phyloP scores from a whole-genome alignment of 1,139 yeast species.

The Magnusiomyces suaveolens region DNA sequence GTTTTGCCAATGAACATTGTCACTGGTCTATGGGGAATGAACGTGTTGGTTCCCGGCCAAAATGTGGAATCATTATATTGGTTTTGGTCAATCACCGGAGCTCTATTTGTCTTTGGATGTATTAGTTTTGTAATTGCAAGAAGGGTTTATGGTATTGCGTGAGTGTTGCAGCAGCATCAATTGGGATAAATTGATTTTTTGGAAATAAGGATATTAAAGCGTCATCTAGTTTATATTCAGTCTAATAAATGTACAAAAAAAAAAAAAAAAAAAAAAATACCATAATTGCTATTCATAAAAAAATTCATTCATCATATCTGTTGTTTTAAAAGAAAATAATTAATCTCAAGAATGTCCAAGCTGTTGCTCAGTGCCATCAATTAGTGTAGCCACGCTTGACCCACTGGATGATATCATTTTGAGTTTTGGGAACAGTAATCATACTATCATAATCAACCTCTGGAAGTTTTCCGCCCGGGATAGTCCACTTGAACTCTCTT shows the following conservation, averaged over 20 bases:
- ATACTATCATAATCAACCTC: conserved; percentile 77
- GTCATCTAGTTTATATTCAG: too few relatives aligned
- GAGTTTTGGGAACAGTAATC: conserved; percentile 78
- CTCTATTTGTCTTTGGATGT: conserved; percentile 29
- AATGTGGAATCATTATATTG: conserved; percentile 55
- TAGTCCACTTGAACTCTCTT: conserved; percentile 68
- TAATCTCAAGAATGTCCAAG: too few relatives aligned
- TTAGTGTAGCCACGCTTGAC: conserved; percentile 27
- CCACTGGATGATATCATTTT: conserved; percentile 74
- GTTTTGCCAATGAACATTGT: conserved; percentile 89
- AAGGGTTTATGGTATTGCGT: conserved; percentile 22
- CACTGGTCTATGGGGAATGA: conserved; percentile 98
- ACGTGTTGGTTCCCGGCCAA: conserved; percentile 92
- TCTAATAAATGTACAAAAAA: too few relatives aligned
- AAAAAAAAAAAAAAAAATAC: too few relatives aligned
- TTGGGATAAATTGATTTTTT: too few relatives aligned
- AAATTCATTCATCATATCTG: too few relatives aligned
- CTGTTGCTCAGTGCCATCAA: too few relatives aligned
- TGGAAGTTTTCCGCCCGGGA: conserved; percentile 56
- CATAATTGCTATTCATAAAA: too few relatives aligned
- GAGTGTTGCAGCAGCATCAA: too few relatives aligned
- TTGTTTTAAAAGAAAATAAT: too few relatives aligned
- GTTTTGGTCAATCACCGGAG: conserved; percentile 47
- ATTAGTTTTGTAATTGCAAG: conserved; percentile 28
- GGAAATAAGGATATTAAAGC: too few relatives aligned